Percentiles rank a stretch among this genome's conserved stretches.
phyloP scores from a whole-genome alignment of 1,284 basidiomycete genomes.

The Ceratobasidium sp. region DNA sequence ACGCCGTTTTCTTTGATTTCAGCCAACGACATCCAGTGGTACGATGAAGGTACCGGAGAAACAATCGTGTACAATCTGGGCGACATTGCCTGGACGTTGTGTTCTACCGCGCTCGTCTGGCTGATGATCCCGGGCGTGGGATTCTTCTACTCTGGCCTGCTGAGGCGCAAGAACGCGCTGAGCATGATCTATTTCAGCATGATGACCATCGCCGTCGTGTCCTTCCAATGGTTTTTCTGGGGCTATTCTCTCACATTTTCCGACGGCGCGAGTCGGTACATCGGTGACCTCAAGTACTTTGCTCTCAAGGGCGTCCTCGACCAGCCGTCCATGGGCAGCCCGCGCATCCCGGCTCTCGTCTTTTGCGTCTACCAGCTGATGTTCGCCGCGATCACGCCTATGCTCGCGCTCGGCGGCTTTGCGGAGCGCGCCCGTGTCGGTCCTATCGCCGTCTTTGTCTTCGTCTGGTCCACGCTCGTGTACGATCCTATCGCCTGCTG shows the following conservation, averaged over 20 bases:
- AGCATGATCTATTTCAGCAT: slow-evolving; percentile 69
- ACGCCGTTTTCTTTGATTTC: not conserved
- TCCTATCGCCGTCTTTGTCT: slow-evolving; percentile 89
- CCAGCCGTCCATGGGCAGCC: slow-evolving; percentile 79
- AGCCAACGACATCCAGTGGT: slow-evolving; percentile 42
- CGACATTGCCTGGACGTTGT: slow-evolving; percentile 65
- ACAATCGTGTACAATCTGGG: slow-evolving; percentile 63
- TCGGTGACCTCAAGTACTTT: slow-evolving; percentile 70
- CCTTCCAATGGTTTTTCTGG: slow-evolving; percentile 60
- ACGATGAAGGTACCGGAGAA: slow-evolving; percentile 14
- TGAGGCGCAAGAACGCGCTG: slow-evolving; percentile 69
- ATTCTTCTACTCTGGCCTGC: slow-evolving; percentile 69
- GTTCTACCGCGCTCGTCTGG: slow-evolving; percentile 63
- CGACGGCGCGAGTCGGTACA: slow-evolving; percentile 52
- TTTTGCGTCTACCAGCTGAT: slow-evolving; percentile 93
- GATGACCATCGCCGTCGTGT: slow-evolving; percentile 64
- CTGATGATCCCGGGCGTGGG: slow-evolving; percentile 68
- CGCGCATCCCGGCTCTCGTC: slow-evolving; percentile 82
- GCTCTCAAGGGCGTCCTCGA: slow-evolving; percentile 86
- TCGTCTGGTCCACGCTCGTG: slow-evolving; percentile 92
- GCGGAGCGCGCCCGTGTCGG: slow-evolving; percentile 92
- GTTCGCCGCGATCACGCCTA: slow-evolving; percentile 85
- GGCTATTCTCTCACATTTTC: slow-evolving; percentile 60
- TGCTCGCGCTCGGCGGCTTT: slow-evolving; percentile 89
- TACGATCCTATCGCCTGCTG: slow-evolving; percentile 95